Percentiles rank a stretch among this genome's conserved stretches.
phyloP scores from a whole-genome alignment of 495 filamentous ascomycete genomes.

The Talaromyces borbonicus region DNA sequence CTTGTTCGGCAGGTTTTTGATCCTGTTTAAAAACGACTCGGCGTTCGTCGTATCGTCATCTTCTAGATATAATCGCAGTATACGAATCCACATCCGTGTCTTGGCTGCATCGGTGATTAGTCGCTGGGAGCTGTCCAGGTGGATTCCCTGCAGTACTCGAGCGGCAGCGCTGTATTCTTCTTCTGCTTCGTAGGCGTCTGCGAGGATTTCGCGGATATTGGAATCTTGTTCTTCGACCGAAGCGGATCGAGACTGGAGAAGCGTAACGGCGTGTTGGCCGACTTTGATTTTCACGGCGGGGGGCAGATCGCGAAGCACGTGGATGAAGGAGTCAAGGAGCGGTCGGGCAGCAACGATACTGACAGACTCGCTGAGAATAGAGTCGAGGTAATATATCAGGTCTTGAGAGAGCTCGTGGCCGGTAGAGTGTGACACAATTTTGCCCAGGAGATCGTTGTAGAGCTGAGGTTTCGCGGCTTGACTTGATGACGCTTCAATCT shows the following conservation, averaged over 20 bases:
- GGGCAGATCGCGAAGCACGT: constrained; percentile 43
- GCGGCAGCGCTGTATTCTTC: constrained; percentile 77
- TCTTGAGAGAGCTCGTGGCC: constrained; percentile 48
- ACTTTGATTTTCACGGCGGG: constrained; percentile 58
- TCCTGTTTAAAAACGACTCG: constrained; percentile 79
- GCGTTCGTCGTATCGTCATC: constrained; percentile 84
- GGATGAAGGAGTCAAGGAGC: constrained; percentile 58
- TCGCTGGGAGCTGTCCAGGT: constrained; percentile 78
- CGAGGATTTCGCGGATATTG: constrained; percentile 67
- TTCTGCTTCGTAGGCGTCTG: constrained; percentile 68
- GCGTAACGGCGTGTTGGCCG: constrained; percentile 55
- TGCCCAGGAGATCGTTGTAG: constrained; percentile 57
- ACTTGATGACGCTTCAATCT: constrained; percentile 41
- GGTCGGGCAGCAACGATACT: constrained; percentile 68
- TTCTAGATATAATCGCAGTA: constrained; percentile 89
- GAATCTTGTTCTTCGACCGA: constrained; percentile 82
- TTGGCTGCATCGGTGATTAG: constrained; percentile 70
- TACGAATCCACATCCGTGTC: constrained; percentile 79
- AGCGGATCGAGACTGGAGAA: constrained; percentile 53
- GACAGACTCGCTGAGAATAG: constrained; percentile 55
- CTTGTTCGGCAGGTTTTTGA: constrained; percentile 81
- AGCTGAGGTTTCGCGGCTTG: constrained; percentile 45
- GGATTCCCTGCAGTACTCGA: constrained; percentile 68
- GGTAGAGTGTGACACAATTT: constrained; percentile 49
- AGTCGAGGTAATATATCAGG: constrained; percentile 58